These are phyloP conservation scores for Quercus alba DNA, from an alignment of 306 rosid species.

Conservation along the genomic window DNA sequence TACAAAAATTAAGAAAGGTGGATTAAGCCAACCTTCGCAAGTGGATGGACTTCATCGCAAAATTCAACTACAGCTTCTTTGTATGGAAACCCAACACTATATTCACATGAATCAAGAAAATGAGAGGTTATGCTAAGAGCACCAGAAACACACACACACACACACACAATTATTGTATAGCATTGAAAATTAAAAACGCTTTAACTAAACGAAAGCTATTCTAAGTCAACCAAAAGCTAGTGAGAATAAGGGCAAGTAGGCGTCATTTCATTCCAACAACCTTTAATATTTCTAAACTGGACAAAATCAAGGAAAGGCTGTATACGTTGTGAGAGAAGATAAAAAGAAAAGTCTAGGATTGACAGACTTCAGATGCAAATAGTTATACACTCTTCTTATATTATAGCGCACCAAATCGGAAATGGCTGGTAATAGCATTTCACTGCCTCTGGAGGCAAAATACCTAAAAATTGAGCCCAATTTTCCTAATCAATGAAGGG, in stretches of 20 bases:
- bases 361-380: neutral
- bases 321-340: neutral
- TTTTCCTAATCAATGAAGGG: neutral
- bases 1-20: neutral
- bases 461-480: neutral
- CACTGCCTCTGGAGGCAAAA: neutral
- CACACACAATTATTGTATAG: neutral
- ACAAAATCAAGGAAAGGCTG: neutral
- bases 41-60: slow-evolving; percentile 44
- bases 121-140: neutral
- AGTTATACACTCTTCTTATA: too few relatives aligned
- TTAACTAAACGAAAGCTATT: neutral
- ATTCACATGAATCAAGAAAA: neutral
- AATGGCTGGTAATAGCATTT: neutral
- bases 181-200: neutral
- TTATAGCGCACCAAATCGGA: neutral
- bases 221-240: neutral
- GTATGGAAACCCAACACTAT: slow-evolving; percentile 54
- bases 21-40: slow-evolving; percentile 36
- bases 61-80: slow-evolving; percentile 43
- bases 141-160: neutral
- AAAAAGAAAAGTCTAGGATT: neutral
- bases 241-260: neutral
- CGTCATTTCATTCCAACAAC: neutral
- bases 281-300: neutral